phyloP scores from a whole-genome alignment of 768 basidiomycete species.

The Tulasnella sp. region DNA sequence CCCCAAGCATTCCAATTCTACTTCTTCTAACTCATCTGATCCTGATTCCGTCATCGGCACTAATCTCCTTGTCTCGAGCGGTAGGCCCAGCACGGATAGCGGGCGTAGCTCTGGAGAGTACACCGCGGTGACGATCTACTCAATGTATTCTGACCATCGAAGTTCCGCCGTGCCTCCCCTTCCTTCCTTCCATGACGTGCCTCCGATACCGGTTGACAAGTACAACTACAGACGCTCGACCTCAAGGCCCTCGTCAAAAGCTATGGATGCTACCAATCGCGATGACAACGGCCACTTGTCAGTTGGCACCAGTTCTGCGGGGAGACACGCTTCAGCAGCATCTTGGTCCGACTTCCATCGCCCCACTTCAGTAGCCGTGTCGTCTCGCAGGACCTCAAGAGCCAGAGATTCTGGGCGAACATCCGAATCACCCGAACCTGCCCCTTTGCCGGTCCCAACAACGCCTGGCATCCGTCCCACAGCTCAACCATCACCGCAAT shows the following conservation, averaged over 20 bases:
- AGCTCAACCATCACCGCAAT: background rate
- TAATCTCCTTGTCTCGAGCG: background rate
- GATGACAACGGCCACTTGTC: background rate
- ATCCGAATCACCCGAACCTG: background rate
- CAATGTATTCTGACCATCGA: slow-evolving; percentile 76
- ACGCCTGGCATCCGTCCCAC: background rate
- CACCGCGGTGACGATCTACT: slow-evolving; percentile 72
- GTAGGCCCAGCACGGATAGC: slow-evolving; percentile 24
- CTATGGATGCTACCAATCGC: background rate
- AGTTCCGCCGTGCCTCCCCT: too few relatives aligned
- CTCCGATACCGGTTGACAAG: slow-evolving; percentile 7
- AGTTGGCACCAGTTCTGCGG: background rate
- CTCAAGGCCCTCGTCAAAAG: slow-evolving; percentile 20
- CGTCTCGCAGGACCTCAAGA: background rate
- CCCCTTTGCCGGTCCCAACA: background rate
- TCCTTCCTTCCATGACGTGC: too few relatives aligned
- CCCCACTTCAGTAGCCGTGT: background rate
- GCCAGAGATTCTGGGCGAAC: too few relatives aligned
- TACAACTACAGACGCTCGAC: background rate
- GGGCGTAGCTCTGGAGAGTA: slow-evolving; percentile 55
- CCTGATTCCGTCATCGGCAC: slow-evolving; percentile 27
- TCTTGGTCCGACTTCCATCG: background rate
- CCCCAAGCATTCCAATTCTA: slow-evolving; percentile 16
- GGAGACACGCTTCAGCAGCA: background rate
- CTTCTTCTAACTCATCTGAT: slow-evolving; percentile 21